Evolutionary conservation across 768 basidiomycete genomes (phyloP), one percentile per base, ranked within the genome.

Genomic region (Hygrophorus russula): DNA sequence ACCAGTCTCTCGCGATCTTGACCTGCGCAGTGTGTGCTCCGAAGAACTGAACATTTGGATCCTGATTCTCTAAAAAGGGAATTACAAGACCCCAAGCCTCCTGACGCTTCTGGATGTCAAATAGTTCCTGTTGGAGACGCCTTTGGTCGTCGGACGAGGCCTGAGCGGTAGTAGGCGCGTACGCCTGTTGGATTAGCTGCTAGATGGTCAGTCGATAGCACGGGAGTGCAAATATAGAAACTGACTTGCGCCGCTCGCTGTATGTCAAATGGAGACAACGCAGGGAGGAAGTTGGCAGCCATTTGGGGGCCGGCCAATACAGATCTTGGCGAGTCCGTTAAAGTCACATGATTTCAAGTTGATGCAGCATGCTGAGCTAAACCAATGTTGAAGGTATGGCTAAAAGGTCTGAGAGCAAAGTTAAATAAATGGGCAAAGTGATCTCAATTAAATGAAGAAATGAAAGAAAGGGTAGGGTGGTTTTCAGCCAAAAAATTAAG

Each of bases 1-100:
- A 92, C 91, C 91, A 94, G 59, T 94, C 92, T 49, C 92, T 68
- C 11, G 84, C 79, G 49, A 94, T 89, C 73, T 97, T 97, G 48
- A 93, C 86, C 56, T 93, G 89, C 2, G 83, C 77, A 0, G 89
- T 96, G 53, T 96, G 92, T 4, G 92, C 91, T 2, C 91, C 90
- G 55, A 90, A 94, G 70, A 94, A 97, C 58, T 92, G 85, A 8
- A 94, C 87, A 54, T 89, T 89, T 41, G 71, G 70, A 59, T 93
- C 83, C 20, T 68, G 62, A 53, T 82, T 69, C 11, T 78, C 69
- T 18, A 91, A 62, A 49, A 92, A 71, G 0, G 88, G 87, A 29
- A 85, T 70, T 14, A 90, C 77, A 37, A 92, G 64, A 7, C 85
- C 87, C 89, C 87, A 92, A 2, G 85, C 85, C 52, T 85, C 84